These are phyloP conservation scores for Colletotrichum endophyticum DNA, from an alignment of 2,329 filamentous ascomycete genomes.

Conservation along the genomic window DNA sequence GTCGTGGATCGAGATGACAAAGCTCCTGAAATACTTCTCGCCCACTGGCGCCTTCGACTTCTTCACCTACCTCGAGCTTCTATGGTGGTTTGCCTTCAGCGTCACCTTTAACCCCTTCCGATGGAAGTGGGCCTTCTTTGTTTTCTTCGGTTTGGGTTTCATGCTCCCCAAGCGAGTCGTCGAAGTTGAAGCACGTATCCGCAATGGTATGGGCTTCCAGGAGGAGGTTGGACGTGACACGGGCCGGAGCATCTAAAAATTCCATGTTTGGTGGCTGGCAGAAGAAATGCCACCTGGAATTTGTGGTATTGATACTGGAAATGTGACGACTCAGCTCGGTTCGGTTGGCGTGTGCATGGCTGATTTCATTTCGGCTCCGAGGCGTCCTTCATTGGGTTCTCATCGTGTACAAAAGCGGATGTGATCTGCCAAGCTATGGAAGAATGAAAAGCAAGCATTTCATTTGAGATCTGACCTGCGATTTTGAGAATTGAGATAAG, in stretches of 20 bases:
- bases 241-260: slow-evolving; percentile 34
- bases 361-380: neutral
- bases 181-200: slow-evolving; percentile 65
- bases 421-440: neutral
- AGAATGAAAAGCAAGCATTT: neutral
- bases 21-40: slow-evolving; percentile 69
- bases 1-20: slow-evolving; percentile 86
- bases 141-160: slow-evolving; percentile 77
- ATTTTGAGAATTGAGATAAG: neutral
- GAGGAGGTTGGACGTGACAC: slow-evolving; percentile 30
- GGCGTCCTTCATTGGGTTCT: neutral
- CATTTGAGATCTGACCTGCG: neutral
- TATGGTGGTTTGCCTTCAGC: slow-evolving; percentile 87
- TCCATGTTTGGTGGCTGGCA: neutral
- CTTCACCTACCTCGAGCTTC: slow-evolving; percentile 83
- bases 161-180: slow-evolving; percentile 71
- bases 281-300: neutral
- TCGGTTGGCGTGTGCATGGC: neutral
- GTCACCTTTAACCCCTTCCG: slow-evolving; percentile 82
- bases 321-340: neutral
- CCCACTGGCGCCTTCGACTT: slow-evolving; percentile 85
- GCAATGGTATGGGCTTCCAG: slow-evolving; percentile 54
- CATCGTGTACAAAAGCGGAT: neutral
- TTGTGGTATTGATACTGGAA: neutral
- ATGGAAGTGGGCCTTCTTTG: slow-evolving; percentile 89